Base-by-base conservation (phyloP, 441 rosid genomes). In the Aleurites moluccanus region DNA sequence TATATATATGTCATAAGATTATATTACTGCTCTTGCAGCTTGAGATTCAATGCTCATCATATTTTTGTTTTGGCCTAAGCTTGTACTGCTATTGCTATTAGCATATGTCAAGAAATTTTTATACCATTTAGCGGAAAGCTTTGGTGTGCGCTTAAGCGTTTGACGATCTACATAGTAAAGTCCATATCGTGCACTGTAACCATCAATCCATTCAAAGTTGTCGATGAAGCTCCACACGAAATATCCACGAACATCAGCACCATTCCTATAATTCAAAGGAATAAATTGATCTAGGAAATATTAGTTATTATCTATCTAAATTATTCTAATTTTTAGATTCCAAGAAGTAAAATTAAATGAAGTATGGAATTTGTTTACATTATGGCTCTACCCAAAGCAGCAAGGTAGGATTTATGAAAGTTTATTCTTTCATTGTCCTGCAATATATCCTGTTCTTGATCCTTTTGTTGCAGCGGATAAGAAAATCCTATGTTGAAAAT, bases 241-340 rank as follows among this genome's bases (percentile, higher is more conserved):
- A 72, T 84, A 86, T 14, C 86, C 87, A 20, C 83, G 65, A 16
- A 86, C 87, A 69, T 86, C 78, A 30, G 90, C 86, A 52, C 86
- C 88, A 27, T 81, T 77, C 82, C 86, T 86, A 3, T 23, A 7
- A 15, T 4, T 30, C 0, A 28, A 63, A n/a, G 45, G 6, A 25
- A 23, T 6, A 23, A 40, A 5, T 21, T 18, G n/a, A n/a, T 52
- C 20, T 14, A 3, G 6, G 2, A 14, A 3, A 49, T 6, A 8
- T 45, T 13, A 45, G 49, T 45, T 45, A 45, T 13, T 45, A 9
- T 45, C 15, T 0, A 13, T 13, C 49, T 45, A 9, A 45, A 13
- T 10, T 13, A 3, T 1, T 13, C 49, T 45, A 10, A 45, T 9
- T 13, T 45, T 45, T 45, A 10, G 3, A 13, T 44, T 44, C 49